A percentile compares a stretch with the other conserved stretches of the same genome.
These are phyloP conservation scores for Phytophthora europaea DNA, from an alignment of 352 stramenopile species.

Conservation along the genomic window DNA sequence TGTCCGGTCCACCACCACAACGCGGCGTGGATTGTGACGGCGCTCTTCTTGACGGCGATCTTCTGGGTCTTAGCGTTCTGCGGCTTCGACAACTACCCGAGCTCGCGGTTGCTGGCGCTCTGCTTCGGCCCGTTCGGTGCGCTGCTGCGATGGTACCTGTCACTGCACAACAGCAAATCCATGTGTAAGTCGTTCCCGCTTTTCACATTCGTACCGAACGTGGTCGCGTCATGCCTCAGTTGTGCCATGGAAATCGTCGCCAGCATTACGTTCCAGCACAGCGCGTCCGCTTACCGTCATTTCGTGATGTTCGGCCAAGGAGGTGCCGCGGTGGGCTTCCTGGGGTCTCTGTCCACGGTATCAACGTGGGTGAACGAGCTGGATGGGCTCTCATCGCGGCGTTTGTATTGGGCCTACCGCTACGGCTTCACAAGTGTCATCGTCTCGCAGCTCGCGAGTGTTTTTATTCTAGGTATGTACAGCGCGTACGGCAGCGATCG, in stretches of 20 bases:
- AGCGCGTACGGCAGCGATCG: slow-evolving; percentile 47
- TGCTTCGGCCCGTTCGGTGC: slow-evolving; percentile 71
- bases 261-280: slow-evolving; percentile 41
- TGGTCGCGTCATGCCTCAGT: slow-evolving; percentile 60
- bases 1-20: slow-evolving; percentile 47
- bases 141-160: slow-evolving; percentile 66
- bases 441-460: slow-evolving; percentile 62
- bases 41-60: slow-evolving; percentile 38
- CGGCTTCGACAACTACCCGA: slow-evolving; percentile 58
- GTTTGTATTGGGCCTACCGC: slow-evolving; percentile 61
- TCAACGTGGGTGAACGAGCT: slow-evolving; percentile 78
- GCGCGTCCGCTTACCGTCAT: slow-evolving; percentile 39
- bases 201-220: slow-evolving; percentile 73
- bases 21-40: slow-evolving; percentile 32
- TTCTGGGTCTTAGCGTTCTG: slow-evolving; percentile 61
- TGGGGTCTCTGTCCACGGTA: slow-evolving; percentile 77
- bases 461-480: slow-evolving; percentile 68
- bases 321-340: slow-evolving; percentile 57
- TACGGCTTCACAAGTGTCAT: slow-evolving; percentile 61
- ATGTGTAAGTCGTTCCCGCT: slow-evolving; percentile 67
- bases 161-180: slow-evolving; percentile 57
- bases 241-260: slow-evolving; percentile 55
- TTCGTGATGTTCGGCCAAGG: slow-evolving; percentile 62
- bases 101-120: slow-evolving; percentile 60
- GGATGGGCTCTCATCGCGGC: slow-evolving; percentile 54